Evolutionary conservation across 768 basidiomycete species (phyloP).

Genomic region (Termitomyces sp.): DNA sequence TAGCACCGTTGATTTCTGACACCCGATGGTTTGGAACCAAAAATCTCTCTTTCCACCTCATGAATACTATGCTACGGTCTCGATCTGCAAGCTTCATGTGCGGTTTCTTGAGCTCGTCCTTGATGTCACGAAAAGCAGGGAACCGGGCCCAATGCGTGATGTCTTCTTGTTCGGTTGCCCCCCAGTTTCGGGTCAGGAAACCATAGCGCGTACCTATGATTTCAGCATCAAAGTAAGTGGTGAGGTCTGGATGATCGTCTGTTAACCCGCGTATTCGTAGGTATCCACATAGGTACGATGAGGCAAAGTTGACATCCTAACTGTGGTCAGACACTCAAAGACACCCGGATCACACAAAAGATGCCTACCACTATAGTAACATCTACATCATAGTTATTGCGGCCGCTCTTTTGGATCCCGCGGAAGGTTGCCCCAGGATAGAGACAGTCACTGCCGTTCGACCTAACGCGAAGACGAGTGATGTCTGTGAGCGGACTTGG

Average conservation of each 20-base stretch:
- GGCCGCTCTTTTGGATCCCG: slow-evolving; percentile 91
- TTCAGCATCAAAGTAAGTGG: slow-evolving; percentile 95
- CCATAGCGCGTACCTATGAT: slow-evolving; percentile 90
- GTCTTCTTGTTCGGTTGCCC: slow-evolving; percentile 87
- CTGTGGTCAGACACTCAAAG: slow-evolving; percentile 5
- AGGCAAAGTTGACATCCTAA: slow-evolving; percentile 81
- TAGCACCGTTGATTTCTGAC: slow-evolving; percentile 90
- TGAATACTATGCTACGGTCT: slow-evolving; percentile 81
- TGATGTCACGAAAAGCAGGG: slow-evolving; percentile 78
- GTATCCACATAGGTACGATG: slow-evolving; percentile 86
- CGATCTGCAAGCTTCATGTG: slow-evolving; percentile 73
- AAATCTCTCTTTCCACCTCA: slow-evolving; percentile 97
- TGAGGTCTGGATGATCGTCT: slow-evolving; percentile 91
- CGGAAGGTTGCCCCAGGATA: slow-evolving; percentile 87
- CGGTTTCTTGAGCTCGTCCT: slow-evolving; percentile 74
- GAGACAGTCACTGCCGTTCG: slow-evolving; percentile 69
- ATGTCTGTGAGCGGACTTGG: slow-evolving; percentile 65
- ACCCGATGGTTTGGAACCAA: slow-evolving; percentile 93
- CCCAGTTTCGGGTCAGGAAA: slow-evolving; percentile 88
- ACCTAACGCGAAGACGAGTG: slow-evolving; percentile 68
- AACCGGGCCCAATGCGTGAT: slow-evolving; percentile 94
- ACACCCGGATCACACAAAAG: slow-evolving; percentile 8
- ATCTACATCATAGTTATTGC: slow-evolving; percentile 91
- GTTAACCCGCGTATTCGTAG: slow-evolving; percentile 90
- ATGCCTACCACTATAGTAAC: slow-evolving; percentile 84